Percentiles rank a stretch among this genome's conserved stretches.
Conservation (phyloP, 768 basidiomycete genomes). For the Suillus subaureus region DNA sequence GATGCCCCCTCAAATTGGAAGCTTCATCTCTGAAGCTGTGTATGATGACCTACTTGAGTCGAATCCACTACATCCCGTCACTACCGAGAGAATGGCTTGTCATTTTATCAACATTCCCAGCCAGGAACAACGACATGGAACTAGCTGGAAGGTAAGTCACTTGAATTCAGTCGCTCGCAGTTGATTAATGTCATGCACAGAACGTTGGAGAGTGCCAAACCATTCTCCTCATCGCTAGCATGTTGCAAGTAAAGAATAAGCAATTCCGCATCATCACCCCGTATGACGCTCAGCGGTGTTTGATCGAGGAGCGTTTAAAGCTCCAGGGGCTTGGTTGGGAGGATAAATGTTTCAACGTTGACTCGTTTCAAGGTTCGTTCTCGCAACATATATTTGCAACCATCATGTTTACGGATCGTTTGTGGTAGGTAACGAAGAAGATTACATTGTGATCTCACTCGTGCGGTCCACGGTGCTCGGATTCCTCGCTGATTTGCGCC, state of each 20-base stretch:
- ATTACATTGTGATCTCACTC: conserved; percentile 72
- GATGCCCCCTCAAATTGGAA: conserved; percentile 80
- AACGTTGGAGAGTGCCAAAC: conserved; percentile 61
- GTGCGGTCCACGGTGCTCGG: conserved; percentile 66
- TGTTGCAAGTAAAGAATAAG: conserved; percentile 52
- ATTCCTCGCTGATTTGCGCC: conserved; percentile 62
- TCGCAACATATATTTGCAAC: conserved; percentile 9
- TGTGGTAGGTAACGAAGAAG: conserved; percentile 75
- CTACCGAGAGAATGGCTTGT: conserved; percentile 46
- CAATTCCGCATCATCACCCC: conserved; percentile 75
- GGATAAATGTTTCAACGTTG: conserved; percentile 76
- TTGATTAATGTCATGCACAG: neutral
- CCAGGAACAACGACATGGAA: conserved; percentile 35
- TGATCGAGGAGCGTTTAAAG: conserved; percentile 60
- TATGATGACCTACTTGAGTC: conserved; percentile 68
- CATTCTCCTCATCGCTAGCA: conserved; percentile 56
- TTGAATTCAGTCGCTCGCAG: too few relatives aligned
- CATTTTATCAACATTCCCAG: conserved; percentile 62
- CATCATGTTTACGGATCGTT: conserved; percentile 8
- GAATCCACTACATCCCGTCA: conserved; percentile 49
- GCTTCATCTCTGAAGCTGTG: conserved; percentile 66
- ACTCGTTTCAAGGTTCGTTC: conserved; percentile 73
- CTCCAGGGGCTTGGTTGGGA: conserved; percentile 53
- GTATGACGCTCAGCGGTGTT: conserved; percentile 71
- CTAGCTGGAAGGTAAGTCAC: conserved; percentile 36